Percentiles rank a stretch among this genome's conserved stretches.
These are phyloP conservation scores for Syzygium syzygioides DNA, from an alignment of 441 rosid species.

Conservation along the genomic window DNA sequence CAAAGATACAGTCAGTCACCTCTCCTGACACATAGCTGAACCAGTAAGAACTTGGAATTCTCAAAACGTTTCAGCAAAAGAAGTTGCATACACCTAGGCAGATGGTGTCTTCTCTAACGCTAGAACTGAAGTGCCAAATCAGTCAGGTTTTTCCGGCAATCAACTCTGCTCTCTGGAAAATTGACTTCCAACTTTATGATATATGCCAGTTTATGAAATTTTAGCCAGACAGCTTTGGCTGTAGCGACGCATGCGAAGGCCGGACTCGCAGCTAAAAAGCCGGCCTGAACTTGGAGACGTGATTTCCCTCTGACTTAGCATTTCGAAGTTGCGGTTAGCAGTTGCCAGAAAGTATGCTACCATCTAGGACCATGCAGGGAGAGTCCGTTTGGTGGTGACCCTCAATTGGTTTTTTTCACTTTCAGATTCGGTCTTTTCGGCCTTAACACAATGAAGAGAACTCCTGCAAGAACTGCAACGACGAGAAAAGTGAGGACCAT, in stretches of 20 bases:
- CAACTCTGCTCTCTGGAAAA: neutral
- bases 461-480: constrained; percentile 26
- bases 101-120: neutral
- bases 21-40: too few species aligned
- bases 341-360: neutral
- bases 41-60: neutral
- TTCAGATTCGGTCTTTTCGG: constrained; percentile 89
- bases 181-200: neutral
- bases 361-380: neutral
- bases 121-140: neutral
- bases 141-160: neutral
- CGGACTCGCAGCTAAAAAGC: neutral
- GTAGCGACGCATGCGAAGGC: neutral
- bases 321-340: neutral
- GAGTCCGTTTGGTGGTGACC: neutral
- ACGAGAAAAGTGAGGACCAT: constrained; percentile 72
- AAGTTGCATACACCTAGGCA: too few species aligned
- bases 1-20: neutral
- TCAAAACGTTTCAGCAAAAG: neutral
- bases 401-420: constrained; percentile 40
- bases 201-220: neutral
- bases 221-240: neutral
- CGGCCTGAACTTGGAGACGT: neutral
- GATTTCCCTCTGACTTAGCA: neutral
- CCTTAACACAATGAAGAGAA: constrained; percentile 65